Conservation (phyloP, 2,329 filamentous ascomycete genomes). For the Penicillium verrucosum region DNA sequence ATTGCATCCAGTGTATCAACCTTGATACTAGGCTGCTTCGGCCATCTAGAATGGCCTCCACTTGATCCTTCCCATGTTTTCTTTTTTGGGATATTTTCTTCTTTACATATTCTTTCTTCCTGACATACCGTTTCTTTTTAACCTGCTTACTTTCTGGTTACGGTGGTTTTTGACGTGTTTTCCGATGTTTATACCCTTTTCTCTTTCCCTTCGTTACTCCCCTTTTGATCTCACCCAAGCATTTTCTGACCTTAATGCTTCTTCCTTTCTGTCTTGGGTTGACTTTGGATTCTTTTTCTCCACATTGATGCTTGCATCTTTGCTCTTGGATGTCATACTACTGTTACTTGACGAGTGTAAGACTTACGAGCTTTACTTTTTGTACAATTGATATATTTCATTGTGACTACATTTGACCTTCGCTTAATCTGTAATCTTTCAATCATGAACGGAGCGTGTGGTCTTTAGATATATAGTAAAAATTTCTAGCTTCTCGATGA, state of each 20-base stretch:
- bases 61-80: neutral
- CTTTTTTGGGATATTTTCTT: neutral
- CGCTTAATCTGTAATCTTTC: neutral
- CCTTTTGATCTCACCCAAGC: conserved; percentile 1
- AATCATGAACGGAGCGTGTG: too few relatives aligned
- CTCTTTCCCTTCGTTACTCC: neutral
- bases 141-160: neutral
- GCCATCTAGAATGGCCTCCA: conserved; percentile 5
- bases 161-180: conserved; percentile 5
- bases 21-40: neutral
- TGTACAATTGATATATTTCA: neutral
- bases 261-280: conserved; percentile 5
- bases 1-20: neutral
- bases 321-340: conserved; percentile 7
- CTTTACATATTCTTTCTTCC: conserved; percentile 3
- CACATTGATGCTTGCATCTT: conserved; percentile 5
- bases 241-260: neutral
- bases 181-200: conserved; percentile 9
- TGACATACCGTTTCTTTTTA: neutral
- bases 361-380: conserved; percentile 7
- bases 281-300: conserved; percentile 1
- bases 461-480: neutral
- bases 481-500: neutral
- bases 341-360: conserved; percentile 9
- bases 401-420: neutral